Evolutionary conservation across 352 stramenopile genomes (phyloP).

Genomic region (Globisporangium yorkense): DNA sequence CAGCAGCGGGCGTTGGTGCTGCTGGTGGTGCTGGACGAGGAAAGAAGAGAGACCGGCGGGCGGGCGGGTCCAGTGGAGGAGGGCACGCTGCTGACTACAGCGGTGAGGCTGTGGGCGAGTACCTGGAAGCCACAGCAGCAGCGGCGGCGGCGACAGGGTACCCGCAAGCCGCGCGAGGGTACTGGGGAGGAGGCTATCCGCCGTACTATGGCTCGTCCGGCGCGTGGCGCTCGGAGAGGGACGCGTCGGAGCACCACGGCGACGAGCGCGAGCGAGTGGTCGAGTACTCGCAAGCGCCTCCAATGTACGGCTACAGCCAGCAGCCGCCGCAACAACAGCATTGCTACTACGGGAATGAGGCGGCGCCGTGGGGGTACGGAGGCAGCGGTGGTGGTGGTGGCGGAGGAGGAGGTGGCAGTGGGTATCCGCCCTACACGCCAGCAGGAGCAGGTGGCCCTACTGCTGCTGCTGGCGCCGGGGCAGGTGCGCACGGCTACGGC

Average conservation of each 20-base stretch:
- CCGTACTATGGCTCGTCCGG: constrained; percentile 5
- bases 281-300: constrained; percentile 8
- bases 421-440: neutral
- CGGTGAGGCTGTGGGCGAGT: constrained; percentile 5
- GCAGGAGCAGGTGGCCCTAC: neutral
- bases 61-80: neutral
- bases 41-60: constrained; percentile 10
- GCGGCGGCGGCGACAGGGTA: constrained; percentile 10
- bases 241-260: neutral
- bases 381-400: no score
- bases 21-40: constrained; percentile 1
- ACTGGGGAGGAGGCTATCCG: constrained; percentile 9
- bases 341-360: neutral
- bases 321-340: neutral
- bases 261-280: constrained; percentile 13
- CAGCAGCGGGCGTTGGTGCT: neutral
- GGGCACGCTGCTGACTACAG: constrained; percentile 17
- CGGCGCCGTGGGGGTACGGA: neutral
- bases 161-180: constrained; percentile 11
- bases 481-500: neutral
- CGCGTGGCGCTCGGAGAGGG: constrained; percentile 5
- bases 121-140: constrained; percentile 22
- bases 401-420: neutral
- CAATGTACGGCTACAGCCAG: neutral
- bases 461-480: neutral